phyloP scores from a whole-genome alignment of 371 early-diverging fungal species.

The Mortierella sp. region DNA sequence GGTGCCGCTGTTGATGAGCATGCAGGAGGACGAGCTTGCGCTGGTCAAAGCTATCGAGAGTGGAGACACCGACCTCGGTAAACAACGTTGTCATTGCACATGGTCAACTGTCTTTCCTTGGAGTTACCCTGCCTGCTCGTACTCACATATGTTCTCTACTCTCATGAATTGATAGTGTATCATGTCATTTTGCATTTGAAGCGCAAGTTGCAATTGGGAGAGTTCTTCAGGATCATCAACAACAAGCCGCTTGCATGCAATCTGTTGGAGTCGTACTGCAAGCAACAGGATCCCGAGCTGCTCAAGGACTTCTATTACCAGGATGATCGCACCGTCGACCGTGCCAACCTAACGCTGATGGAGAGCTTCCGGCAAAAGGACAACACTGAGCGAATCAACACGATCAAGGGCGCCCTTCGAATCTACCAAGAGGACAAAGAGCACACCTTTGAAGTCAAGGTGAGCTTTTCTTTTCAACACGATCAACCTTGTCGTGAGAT shows the following conservation, averaged over 20 bases:
- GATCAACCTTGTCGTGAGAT: no score
- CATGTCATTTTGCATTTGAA: constrained; percentile 91
- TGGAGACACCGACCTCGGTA: constrained; percentile 94
- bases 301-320: constrained; percentile 96
- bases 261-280: constrained; percentile 87
- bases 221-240: constrained; percentile 91
- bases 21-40: constrained; percentile 92
- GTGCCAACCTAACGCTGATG: constrained; percentile 74
- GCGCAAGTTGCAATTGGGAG: constrained; percentile 84
- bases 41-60: constrained; percentile 93
- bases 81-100: background rate
- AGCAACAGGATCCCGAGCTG: constrained; percentile 80
- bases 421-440: constrained; percentile 83
- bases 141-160: no score
- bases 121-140: no score
- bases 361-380: constrained; percentile 75
- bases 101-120: no score
- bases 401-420: constrained; percentile 78
- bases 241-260: constrained; percentile 86
- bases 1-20: constrained; percentile 93
- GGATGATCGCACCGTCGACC: constrained; percentile 87
- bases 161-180: constrained; percentile 71
- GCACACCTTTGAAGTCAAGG: constrained; percentile 81
- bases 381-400: constrained; percentile 70
- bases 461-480: constrained; percentile 23